Evolutionary conservation across 805 yeast genomes (phyloP).

Genomic region (Candida michaelii): DNA sequence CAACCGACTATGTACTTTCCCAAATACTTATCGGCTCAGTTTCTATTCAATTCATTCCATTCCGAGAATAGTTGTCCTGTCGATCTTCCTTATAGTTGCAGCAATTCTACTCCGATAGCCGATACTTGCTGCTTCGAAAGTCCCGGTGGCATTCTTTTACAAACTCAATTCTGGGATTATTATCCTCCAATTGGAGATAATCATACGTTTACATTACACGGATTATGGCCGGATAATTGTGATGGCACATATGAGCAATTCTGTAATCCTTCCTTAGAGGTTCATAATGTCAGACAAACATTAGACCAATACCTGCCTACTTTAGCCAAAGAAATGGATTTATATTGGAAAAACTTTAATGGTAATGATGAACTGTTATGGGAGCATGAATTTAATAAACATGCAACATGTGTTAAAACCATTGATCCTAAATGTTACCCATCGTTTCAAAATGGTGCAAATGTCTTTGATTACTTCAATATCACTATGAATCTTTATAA

Average conservation of each 20-base stretch:
- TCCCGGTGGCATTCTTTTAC: constrained; percentile 40
- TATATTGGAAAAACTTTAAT: constrained; percentile 38
- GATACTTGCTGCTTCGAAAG: constrained; percentile 49
- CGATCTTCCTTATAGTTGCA: constrained; percentile 60
- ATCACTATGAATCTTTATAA: constrained; percentile 32
- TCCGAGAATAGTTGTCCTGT: too few relatives aligned
- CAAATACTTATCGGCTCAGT: too few relatives aligned
- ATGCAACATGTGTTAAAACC: constrained; percentile 43
- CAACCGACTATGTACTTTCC: too few relatives aligned
- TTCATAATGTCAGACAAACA: constrained; percentile 22
- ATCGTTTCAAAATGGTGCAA: constrained; percentile 18
- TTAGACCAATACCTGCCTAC: constrained; percentile 16
- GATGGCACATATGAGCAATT: constrained; percentile 39
- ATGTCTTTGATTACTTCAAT: constrained; percentile 30
- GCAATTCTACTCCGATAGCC: constrained; percentile 37
- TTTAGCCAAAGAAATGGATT: constrained; percentile 28
- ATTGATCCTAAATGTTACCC: constrained; percentile 35
- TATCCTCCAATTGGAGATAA: constrained; percentile 30
- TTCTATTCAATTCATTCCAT: too few relatives aligned
- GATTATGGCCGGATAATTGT: constrained; percentile 45
- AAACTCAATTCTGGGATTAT: constrained; percentile 41
- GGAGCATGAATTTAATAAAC: constrained; percentile 46
- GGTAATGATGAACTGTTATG: constrained; percentile 55
- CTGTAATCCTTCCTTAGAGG: constrained; percentile 33
- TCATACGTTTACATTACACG: constrained; percentile 43